Base-by-base conservation (phyloP, 768 basidiomycete genomes). In the Tylopilus intermedius region DNA sequence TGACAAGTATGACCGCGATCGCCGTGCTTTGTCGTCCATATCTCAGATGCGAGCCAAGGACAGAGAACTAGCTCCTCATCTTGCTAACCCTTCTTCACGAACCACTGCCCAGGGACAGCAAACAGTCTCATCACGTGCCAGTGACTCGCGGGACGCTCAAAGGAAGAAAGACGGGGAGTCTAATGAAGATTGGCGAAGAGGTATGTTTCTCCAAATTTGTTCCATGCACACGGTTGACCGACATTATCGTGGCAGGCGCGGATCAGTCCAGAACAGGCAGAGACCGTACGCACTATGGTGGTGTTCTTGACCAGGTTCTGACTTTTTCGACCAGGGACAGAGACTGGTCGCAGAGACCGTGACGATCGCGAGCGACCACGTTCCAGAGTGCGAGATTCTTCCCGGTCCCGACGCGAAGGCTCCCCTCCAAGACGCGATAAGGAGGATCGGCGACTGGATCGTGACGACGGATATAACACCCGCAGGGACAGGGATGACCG, bases 101-200 rank as follows among this genome's bases (percentile, higher is more conserved):
- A 66, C 76, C 33, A 63, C 71, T 43, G 58, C 74, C 18, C 67
- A 73, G 61, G 58, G 60, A 49, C 48, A 65, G 47, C 58, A 63
- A 45, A 47, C 73, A 49, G 63, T 71, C 29, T 60, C 78, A 39
- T 71, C 79, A 46, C 79, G 87, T 50, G 71, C 80, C 45, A 67
- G 74, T 45, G 86, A 89, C 53, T 72, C 74, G 26, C 75, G 83
- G 61, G 88, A 90, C 27, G 56, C 72, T 50, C 62, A 72, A 42
- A 86, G 81, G 73, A 84, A 83, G 72, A 86, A 85, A 69, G 75
- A 76, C 41, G 86, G 83, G 35, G 90, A 91, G 66, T 75, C 74
- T 24, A 83, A 81, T 60, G 88, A 91, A 60, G 90, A 93, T 63
- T 93, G 90, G 90, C 79, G 90, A 65, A 79, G 87, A 81, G 86